phyloP scores from a whole-genome alignment of 2,329 filamentous ascomycete species.

The Esteya vermicola region DNA sequence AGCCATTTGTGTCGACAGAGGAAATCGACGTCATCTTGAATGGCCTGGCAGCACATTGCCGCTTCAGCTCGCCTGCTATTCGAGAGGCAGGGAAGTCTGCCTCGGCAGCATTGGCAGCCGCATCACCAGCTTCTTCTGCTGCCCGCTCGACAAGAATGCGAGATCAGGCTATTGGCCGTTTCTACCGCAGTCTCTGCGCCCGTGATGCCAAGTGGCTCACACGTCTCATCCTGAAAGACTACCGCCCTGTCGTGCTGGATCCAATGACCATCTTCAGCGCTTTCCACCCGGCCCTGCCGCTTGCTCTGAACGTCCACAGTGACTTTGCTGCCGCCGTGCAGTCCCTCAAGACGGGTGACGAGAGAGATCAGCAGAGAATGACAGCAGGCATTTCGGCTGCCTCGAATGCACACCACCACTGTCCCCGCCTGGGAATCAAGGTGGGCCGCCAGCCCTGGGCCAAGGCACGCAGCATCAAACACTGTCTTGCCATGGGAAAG shows the following conservation, averaged over 20 bases:
- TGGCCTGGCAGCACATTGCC: slow-evolving; percentile 51
- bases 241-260: slow-evolving; percentile 52
- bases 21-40: slow-evolving; percentile 56
- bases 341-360: neutral
- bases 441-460: slow-evolving; percentile 49
- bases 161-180: slow-evolving; percentile 31
- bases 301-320: slow-evolving; percentile 55
- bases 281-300: slow-evolving; percentile 57
- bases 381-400: neutral
- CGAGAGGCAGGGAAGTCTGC: slow-evolving; percentile 18
- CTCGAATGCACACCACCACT: neutral
- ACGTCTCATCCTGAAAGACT: slow-evolving; percentile 64
- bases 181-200: slow-evolving; percentile 48
- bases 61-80: slow-evolving; percentile 55
- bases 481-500: slow-evolving; percentile 53
- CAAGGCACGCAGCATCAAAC: slow-evolving; percentile 57
- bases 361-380: too few species aligned
- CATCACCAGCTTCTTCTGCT: neutral
- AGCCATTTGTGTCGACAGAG: slow-evolving; percentile 45
- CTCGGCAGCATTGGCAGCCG: neutral
- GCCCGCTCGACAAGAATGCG: neutral
- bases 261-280: slow-evolving; percentile 35
- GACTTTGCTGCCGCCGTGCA: slow-evolving; percentile 43
- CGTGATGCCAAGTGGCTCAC: slow-evolving; percentile 79
- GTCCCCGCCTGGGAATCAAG: slow-evolving; percentile 44